Evolutionary conservation across 2,329 filamentous ascomycete genomes (phyloP).

Genomic region (Aspergillus awamori): DNA sequence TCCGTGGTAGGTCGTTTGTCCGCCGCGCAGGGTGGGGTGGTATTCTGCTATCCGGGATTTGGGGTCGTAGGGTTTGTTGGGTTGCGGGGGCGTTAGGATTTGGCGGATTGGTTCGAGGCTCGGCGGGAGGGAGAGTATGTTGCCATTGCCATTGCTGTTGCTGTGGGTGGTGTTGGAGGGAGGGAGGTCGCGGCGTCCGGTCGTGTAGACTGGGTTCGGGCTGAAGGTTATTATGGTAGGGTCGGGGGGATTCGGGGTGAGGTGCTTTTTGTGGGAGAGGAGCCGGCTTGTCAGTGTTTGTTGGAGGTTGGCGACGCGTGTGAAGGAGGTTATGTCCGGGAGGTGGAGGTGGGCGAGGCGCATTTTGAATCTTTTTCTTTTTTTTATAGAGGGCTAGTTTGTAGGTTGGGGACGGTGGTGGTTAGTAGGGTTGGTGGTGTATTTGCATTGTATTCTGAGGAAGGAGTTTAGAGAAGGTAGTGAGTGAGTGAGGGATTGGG

Average conservation of each 20-base stretch:
- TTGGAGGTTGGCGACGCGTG: slow-evolving; percentile 59
- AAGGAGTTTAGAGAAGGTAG: neutral
- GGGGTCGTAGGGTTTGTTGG: slow-evolving; percentile 29
- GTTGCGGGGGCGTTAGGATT: slow-evolving; percentile 29
- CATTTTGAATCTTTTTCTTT: slow-evolving; percentile 39
- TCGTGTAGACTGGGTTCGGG: slow-evolving; percentile 81
- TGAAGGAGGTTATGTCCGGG: slow-evolving; percentile 57
- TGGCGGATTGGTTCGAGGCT: slow-evolving; percentile 42
- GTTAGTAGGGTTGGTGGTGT: neutral
- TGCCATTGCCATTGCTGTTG: slow-evolving; percentile 21
- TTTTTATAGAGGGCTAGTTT: neutral
- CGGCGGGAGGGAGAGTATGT: slow-evolving; percentile 41
- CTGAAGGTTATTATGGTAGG: slow-evolving; percentile 82
- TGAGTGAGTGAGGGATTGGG: neutral
- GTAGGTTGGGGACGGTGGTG: neutral
- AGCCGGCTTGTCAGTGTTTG: slow-evolving; percentile 58
- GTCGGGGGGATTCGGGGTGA: slow-evolving; percentile 53
- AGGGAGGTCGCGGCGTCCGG: slow-evolving; percentile 75
- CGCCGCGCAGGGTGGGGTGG: slow-evolving; percentile 75
- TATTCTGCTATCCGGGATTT: slow-evolving; percentile 57
- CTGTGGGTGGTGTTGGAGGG: slow-evolving; percentile 39
- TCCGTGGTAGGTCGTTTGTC: slow-evolving; percentile 92
- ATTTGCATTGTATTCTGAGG: neutral
- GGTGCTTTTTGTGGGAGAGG: slow-evolving; percentile 62
- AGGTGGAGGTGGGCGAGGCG: slow-evolving; percentile 65